These are phyloP conservation scores for Fusarium anthophilum DNA, from an alignment of 2,329 filamentous ascomycete species.

Conservation along the genomic window DNA sequence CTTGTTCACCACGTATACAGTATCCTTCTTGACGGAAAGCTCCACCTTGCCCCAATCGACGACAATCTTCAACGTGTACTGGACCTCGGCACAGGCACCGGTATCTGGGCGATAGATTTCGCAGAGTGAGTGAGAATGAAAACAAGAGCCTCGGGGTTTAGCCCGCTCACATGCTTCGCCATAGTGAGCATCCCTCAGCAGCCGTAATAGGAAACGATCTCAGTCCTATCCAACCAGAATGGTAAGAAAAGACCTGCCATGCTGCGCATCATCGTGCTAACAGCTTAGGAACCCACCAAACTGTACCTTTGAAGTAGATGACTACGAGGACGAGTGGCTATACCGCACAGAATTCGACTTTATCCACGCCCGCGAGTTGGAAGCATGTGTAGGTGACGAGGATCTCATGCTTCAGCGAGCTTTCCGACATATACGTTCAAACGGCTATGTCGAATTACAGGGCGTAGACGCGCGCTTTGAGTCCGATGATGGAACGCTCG, in stretches of 20 bases:
- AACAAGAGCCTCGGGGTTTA: not conserved
- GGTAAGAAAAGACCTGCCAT: not conserved
- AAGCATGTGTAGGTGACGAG: conserved; percentile 1
- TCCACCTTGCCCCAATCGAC: conserved; percentile 14
- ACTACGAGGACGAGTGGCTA: conserved; percentile 20
- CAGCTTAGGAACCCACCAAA: conserved; percentile 10
- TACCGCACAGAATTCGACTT: conserved; percentile 14
- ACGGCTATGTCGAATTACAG: conserved; percentile 16
- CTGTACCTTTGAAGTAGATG: conserved; percentile 23
- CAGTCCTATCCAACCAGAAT: conserved; percentile 25
- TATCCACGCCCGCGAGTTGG: conserved; percentile 20
- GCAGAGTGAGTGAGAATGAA: conserved; percentile 7
- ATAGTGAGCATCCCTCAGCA: conserved; percentile 17
- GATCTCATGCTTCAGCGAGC: not conserved
- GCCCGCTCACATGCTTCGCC: not conserved
- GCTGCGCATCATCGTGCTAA: rapidly evolving
- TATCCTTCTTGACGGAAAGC: conserved; percentile 16
- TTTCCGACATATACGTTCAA: not conserved
- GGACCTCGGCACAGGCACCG: conserved; percentile 27
- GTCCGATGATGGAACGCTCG: conserved; percentile 7
- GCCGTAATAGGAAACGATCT: conserved; percentile 22
- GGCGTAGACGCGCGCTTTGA: not conserved
- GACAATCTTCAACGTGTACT: conserved; percentile 8
- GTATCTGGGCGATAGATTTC: conserved; percentile 29
- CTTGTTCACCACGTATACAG: conserved; percentile 28